phyloP scores from a whole-genome alignment of 1,139 yeast genomes.

The Oligophagozyma castellii region DNA sequence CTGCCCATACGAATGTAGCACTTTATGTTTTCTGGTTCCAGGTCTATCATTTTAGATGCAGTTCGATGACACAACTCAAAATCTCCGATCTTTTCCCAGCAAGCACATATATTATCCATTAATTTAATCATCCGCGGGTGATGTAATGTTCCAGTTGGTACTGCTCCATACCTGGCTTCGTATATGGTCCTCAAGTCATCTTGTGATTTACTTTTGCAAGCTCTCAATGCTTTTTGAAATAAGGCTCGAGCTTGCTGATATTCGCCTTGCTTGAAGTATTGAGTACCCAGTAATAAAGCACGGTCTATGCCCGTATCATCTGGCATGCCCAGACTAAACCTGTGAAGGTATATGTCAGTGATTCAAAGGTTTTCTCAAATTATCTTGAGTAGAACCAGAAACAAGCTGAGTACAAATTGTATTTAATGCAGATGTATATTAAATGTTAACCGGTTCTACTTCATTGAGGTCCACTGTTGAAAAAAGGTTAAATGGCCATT shows the following conservation, averaged over 20 bases:
- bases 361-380: not conserved
- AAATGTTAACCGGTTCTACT: no score
- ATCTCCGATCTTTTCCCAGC: constrained; percentile 37
- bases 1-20: constrained; percentile 47
- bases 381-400: no score
- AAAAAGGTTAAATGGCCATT: no score
- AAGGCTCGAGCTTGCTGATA: constrained; percentile 16
- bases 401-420: no score
- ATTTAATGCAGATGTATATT: no score
- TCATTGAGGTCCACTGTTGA: no score
- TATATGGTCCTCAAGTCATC: constrained; percentile 8
- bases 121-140: constrained; percentile 25
- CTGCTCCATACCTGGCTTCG: constrained; percentile 4
- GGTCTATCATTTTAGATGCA: constrained; percentile 29
- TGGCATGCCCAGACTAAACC: constrained; percentile 2
- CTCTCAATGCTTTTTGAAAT: constrained; percentile 17
- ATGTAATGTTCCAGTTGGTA: constrained; percentile 4
- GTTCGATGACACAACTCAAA: constrained; percentile 32
- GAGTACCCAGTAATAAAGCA: constrained; percentile 19
- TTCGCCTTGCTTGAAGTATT: constrained; percentile 16
- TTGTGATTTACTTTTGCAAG: constrained; percentile 15
- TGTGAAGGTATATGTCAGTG: not conserved
- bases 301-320: constrained; percentile 14
- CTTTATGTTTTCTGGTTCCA: constrained; percentile 45
- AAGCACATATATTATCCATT: constrained; percentile 40